Conservation (phyloP, 2,329 filamentous ascomycete species). For the Sarocladiaceae sp. region DNA sequence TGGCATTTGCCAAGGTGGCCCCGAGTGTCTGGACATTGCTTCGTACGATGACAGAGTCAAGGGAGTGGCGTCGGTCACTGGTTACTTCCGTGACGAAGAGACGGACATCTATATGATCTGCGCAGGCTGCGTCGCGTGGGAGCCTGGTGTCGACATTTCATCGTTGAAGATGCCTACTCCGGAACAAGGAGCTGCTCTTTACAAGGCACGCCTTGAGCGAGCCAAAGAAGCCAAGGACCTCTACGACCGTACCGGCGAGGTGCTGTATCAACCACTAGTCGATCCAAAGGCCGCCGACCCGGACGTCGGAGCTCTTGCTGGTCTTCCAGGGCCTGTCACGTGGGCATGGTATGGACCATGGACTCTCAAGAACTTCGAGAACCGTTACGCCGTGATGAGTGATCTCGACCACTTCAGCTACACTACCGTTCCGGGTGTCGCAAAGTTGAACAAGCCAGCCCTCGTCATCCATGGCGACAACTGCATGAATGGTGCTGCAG, state of each 20-base stretch:
- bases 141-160: constrained; percentile 20
- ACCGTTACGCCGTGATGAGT: constrained; percentile 26
- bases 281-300: constrained; percentile 20
- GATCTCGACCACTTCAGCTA: constrained; percentile 25
- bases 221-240: constrained; percentile 20
- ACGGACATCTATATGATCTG: constrained; percentile 27
- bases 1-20: constrained; percentile 24
- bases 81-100: constrained; percentile 24
- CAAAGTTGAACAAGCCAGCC: constrained; percentile 24
- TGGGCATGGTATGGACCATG: constrained; percentile 26
- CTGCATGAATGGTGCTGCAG: constrained; percentile 24
- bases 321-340: constrained; percentile 22
- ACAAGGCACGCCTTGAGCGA: constrained; percentile 19
- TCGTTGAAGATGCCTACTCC: constrained; percentile 14
- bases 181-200: constrained; percentile 23
- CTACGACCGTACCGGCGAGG: constrained; percentile 23
- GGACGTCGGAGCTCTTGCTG: constrained; percentile 18
- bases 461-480: constrained; percentile 25
- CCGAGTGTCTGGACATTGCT: constrained; percentile 24
- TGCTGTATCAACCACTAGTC: constrained; percentile 22
- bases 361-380: constrained; percentile 24
- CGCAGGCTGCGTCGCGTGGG: constrained; percentile 21
- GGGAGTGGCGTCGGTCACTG: constrained; percentile 20
- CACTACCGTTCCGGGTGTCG: constrained; percentile 22
- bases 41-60: constrained; percentile 20